These are phyloP conservation scores for Penicillium sp. DNA, from an alignment of 2,329 filamentous ascomycete species.

Conservation along the genomic window DNA sequence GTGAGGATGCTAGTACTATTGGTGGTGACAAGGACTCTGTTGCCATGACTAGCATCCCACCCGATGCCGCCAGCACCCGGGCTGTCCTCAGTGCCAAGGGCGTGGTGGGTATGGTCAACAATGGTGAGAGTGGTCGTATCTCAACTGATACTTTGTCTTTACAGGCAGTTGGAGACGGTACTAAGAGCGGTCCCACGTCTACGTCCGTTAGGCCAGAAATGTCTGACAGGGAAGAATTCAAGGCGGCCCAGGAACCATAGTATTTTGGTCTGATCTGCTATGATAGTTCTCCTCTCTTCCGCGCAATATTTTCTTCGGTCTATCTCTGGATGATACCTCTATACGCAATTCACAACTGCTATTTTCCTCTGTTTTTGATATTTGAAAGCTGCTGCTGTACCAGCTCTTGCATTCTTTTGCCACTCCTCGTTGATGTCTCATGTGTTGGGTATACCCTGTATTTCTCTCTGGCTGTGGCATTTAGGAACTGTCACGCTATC, in stretches of 20 bases:
- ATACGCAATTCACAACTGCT: too few relatives aligned
- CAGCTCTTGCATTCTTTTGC: too few relatives aligned
- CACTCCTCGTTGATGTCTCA: too few relatives aligned
- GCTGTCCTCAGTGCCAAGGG: conserved; percentile 31
- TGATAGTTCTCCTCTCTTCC: too few relatives aligned
- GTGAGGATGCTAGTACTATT: conserved; percentile 30
- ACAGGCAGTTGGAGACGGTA: conserved; percentile 5
- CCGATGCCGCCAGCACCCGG: conserved; percentile 32
- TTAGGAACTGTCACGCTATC: too few relatives aligned
- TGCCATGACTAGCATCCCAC: conserved; percentile 13
- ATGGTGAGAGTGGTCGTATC: conserved; percentile 16
- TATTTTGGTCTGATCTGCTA: too few relatives aligned
- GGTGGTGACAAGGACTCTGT: conserved; percentile 28
- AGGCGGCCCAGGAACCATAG: conserved; percentile 26
- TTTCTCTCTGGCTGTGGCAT: too few relatives aligned
- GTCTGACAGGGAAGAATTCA: conserved; percentile 31
- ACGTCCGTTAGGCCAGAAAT: conserved; percentile 25
- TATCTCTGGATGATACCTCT: too few relatives aligned
- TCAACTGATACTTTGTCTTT: conserved; percentile 29
- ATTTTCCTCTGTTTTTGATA: too few relatives aligned
- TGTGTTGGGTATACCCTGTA: too few relatives aligned
- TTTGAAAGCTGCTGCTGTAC: too few relatives aligned
- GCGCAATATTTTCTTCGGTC: too few relatives aligned
- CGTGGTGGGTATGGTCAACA: conserved; percentile 22
- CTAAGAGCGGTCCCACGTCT: conserved; percentile 7